Base-by-base conservation (phyloP, 176 grass and related monocot genomes). In the Alloteropsis semialata region DNA sequence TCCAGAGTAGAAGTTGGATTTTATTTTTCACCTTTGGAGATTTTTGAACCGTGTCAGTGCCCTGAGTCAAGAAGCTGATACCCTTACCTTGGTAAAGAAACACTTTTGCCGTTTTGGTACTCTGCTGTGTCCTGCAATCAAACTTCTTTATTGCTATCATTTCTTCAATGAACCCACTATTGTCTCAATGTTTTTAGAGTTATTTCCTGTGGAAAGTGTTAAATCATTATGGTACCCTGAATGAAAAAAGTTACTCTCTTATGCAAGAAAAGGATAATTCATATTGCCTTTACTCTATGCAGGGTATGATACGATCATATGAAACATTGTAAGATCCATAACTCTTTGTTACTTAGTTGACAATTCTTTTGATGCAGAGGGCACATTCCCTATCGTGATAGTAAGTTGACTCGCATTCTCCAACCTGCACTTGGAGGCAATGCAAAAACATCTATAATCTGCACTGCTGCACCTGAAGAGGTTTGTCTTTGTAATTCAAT, bases 371-470 rank as follows among this genome's bases (percentile, higher is more conserved):
- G 65, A 70, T 92, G 82, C 75, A 99, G 96, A 83, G 93, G 96
- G 36, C 96, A 99, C 76, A 99, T 99, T 74, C 96, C 96, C 39
- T 99, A 99, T 64, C 96, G 96, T 63, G 96, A 99, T 75, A 99
- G 96, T 90, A 99, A 99, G 53, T 76, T 96, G 69, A 99, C 96
- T 56, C 92, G 89, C 42, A 99, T 99, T 83, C 93, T 96, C 19
- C 87, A 99, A 88, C 70, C 91, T 80, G 93, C 96, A 69, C 96
- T 99, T 90, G 96, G 96, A 86, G 96, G 96, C 78, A 99, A 99
- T 53, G 93, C 96, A 51, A 99, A 99, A 63, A 96, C 96, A 55
- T 96, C 91, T 67, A 96, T 99, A 69, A 96, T 99, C 43, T 99
- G 93, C 75, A 99, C 93, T 21, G 89, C 89, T 87, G 96, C 96